Evolutionary conservation across 352 stramenopile genomes (phyloP).

Genomic region (Phytophthora uliginosa): DNA sequence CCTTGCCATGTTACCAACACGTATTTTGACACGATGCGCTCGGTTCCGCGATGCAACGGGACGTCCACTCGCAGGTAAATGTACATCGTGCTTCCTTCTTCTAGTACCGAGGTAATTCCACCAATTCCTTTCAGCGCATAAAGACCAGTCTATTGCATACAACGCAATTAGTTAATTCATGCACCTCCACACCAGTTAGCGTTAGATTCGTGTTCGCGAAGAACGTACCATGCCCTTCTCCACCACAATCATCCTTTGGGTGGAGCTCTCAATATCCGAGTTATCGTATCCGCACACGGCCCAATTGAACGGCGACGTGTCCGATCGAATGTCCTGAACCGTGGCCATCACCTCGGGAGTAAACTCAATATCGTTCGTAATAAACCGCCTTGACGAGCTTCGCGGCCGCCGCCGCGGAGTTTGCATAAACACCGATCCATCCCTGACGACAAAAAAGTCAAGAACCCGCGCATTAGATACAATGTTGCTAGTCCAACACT

Average conservation of each 20-base stretch:
- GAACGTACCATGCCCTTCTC: constrained; percentile 87
- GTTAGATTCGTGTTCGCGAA: neutral
- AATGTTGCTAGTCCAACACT: neutral
- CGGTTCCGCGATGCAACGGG: constrained; percentile 81
- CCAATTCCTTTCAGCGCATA: constrained; percentile 88
- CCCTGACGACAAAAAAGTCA: constrained; percentile 41
- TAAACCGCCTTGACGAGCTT: constrained; percentile 75
- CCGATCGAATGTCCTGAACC: constrained; percentile 85
- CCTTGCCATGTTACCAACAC: constrained; percentile 90
- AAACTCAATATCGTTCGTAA: constrained; percentile 89
- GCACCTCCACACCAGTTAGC: neutral
- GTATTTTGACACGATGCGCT: constrained; percentile 90
- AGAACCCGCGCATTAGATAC: neutral
- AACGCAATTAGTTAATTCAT: constrained; percentile 10
- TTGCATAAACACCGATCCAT: constrained; percentile 73
- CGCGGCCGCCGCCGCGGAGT: constrained; percentile 68
- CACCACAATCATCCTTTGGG: constrained; percentile 79
- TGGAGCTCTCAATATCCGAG: constrained; percentile 65
- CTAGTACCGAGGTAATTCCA: constrained; percentile 77
- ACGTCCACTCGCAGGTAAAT: constrained; percentile 92
- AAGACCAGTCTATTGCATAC: constrained; percentile 65
- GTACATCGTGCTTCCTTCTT: constrained; percentile 89
- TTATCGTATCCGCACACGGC: constrained; percentile 85
- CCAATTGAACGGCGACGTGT: constrained; percentile 87
- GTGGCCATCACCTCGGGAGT: constrained; percentile 72